phyloP scores from a whole-genome alignment of 2,329 filamentous ascomycete species.

The Epichloe sp. region DNA sequence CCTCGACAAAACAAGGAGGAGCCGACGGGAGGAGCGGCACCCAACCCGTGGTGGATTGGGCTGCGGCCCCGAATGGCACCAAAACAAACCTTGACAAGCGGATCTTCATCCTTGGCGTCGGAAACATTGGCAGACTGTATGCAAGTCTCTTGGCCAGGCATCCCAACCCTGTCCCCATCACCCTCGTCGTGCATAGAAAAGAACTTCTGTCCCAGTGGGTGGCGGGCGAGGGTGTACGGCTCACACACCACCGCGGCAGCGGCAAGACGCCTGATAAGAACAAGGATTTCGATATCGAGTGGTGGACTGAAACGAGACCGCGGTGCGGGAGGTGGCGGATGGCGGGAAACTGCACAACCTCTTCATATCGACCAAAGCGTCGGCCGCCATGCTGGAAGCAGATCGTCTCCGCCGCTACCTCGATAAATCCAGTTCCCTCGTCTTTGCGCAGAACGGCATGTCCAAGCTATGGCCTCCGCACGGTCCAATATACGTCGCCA shows the following conservation, averaged over 20 bases:
- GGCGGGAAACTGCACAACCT: slow-evolving; percentile 50
- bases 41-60: not conserved
- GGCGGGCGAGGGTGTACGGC: slow-evolving; percentile 28
- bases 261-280: slow-evolving; percentile 16
- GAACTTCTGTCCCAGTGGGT: slow-evolving; percentile 36
- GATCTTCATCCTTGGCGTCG: slow-evolving; percentile 67
- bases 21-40: not conserved
- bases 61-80: not conserved
- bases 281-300: slow-evolving; percentile 36
- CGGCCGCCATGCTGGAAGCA: slow-evolving; percentile 49
- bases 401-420: slow-evolving; percentile 48
- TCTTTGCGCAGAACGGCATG: slow-evolving; percentile 82
- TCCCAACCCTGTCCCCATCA: slow-evolving; percentile 54
- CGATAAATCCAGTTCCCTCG: slow-evolving; percentile 53
- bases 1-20: not conserved
- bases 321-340: slow-evolving; percentile 24
- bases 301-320: slow-evolving; percentile 36
- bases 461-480: slow-evolving; percentile 48
- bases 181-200: slow-evolving; percentile 60
- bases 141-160: slow-evolving; percentile 57
- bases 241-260: slow-evolving; percentile 18
- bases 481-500: slow-evolving; percentile 27
- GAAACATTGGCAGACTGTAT: slow-evolving; percentile 69
- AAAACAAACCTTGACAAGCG: slow-evolving; percentile 22
- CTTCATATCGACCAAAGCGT: slow-evolving; percentile 66